Conservation (phyloP, 768 basidiomycete genomes). For the Leccinum incarnatum region DNA sequence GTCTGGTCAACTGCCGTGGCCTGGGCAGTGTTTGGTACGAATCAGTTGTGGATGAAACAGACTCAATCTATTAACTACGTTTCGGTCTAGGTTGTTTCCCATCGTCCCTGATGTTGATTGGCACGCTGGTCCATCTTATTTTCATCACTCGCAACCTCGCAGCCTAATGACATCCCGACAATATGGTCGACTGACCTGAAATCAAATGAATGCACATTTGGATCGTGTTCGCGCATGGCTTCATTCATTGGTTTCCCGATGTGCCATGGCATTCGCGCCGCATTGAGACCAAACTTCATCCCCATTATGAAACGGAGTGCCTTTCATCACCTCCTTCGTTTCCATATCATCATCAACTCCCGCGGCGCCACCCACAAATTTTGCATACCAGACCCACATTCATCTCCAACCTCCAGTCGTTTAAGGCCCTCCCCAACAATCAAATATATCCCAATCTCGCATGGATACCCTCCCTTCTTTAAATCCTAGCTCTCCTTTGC, state of each 20-base stretch:
- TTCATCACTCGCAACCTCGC: not conserved
- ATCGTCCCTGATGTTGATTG: not conserved
- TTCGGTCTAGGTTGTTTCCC: slow-evolving; percentile 4
- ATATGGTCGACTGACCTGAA: slow-evolving; percentile 1
- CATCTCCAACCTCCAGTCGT: not conserved
- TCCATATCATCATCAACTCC: not conserved
- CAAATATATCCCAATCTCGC: not conserved
- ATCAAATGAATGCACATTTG: slow-evolving; percentile 1
- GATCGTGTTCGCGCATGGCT: not conserved
- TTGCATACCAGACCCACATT: not conserved
- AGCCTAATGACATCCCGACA: slow-evolving; percentile 3
- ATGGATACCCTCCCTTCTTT: slow-evolving; percentile 8
- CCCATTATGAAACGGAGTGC: not conserved
- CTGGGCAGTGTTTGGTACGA: slow-evolving; percentile 15
- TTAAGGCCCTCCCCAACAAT: not conserved
- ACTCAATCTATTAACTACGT: slow-evolving; percentile 2
- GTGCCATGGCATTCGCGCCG: not conserved
- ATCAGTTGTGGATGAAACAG: not conserved
- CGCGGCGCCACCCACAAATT: not conserved
- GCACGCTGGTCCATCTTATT: not conserved
- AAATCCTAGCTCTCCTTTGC: not conserved
- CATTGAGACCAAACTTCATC: not conserved
- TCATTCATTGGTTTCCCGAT: not conserved
- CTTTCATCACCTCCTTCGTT: not conserved
- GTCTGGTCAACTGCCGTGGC: not conserved